phyloP scores from a whole-genome alignment of 208 protist species.

The Strigomonas galati region DNA sequence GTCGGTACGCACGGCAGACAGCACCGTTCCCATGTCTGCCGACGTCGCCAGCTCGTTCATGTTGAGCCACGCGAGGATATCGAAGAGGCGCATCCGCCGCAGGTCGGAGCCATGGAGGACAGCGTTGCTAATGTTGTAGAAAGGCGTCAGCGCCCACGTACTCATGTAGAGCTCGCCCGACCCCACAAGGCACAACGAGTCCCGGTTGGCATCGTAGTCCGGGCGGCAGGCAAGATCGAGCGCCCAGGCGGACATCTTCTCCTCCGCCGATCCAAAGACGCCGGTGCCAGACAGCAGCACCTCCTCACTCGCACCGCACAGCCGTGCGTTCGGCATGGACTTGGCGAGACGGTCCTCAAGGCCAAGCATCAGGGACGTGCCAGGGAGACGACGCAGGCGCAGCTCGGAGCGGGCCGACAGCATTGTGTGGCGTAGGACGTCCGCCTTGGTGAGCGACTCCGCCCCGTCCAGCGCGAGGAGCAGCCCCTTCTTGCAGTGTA shows the following conservation, averaged over 20 bases:
- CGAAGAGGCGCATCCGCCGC: conserved; percentile 42
- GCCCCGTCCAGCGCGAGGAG: conserved; percentile 74
- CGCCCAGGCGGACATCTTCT: conserved; percentile 83
- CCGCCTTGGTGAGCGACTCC: conserved; percentile 54
- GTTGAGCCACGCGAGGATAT: conserved; percentile 72
- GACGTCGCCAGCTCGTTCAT: conserved; percentile 35
- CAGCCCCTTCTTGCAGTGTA: conserved; percentile 41
- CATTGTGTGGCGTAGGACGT: conserved; percentile 23
- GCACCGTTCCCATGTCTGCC: conserved; percentile 33
- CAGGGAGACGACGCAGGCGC: conserved; percentile 57
- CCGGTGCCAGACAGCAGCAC: conserved; percentile 68
- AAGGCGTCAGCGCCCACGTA: conserved; percentile 66
- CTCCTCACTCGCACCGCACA: conserved; percentile 41
- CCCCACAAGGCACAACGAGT: conserved; percentile 77
- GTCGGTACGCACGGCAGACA: conserved; percentile 66
- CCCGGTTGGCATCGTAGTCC: conserved; percentile 42
- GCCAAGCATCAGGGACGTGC: conserved; percentile 53
- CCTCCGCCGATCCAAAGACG: conserved; percentile 66
- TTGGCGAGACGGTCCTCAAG: conserved; percentile 80
- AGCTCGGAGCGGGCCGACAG: conserved; percentile 45
- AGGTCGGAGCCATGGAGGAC: conserved; percentile 58
- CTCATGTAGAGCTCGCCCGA: conserved; percentile 63
- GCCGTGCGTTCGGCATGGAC: conserved; percentile 53
- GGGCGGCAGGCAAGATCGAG: conserved; percentile 76
- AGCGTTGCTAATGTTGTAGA: conserved; percentile 54